Percentiles rank a stretch among this genome's conserved stretches.
These are phyloP conservation scores for Trichomonascaceae sp. DNA, from an alignment of 1,139 yeast genomes.

Conservation along the genomic window DNA sequence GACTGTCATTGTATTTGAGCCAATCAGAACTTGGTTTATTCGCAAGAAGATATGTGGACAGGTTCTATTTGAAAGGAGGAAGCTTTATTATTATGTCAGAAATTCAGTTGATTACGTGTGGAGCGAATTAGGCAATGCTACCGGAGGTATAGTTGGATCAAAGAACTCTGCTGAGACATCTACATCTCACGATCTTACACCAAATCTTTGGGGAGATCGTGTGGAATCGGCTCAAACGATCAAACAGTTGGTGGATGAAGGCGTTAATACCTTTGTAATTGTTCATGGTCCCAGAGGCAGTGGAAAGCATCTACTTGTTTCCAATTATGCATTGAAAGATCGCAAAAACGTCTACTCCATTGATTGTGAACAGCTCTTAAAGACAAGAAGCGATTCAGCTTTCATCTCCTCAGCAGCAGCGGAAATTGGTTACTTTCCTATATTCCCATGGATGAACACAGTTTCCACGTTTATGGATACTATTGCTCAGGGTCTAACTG, in stretches of 20 bases:
- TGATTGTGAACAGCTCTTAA: slow-evolving; percentile 72
- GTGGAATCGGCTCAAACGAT: slow-evolving; percentile 60
- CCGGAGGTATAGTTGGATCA: slow-evolving; percentile 8
- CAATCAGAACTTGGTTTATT: slow-evolving; percentile 78
- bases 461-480: slow-evolving; percentile 76
- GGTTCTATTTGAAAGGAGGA: slow-evolving; percentile 12
- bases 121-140: slow-evolving; percentile 2
- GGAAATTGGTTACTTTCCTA: slow-evolving; percentile 86
- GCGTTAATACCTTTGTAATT: slow-evolving; percentile 77
- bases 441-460: slow-evolving; percentile 87
- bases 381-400: slow-evolving; percentile 64
- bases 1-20: slow-evolving; percentile 86
- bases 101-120: neutral
- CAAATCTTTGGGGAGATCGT: slow-evolving; percentile 61
- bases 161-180: slow-evolving; percentile 23
- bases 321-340: slow-evolving; percentile 56
- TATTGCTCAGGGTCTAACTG: slow-evolving; percentile 84
- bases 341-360: slow-evolving; percentile 57
- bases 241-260: slow-evolving; percentile 70
- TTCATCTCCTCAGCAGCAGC: slow-evolving; percentile 63
- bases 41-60: slow-evolving; percentile 52
- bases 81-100: neutral
- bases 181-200: slow-evolving; percentile 21
- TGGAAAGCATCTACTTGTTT: slow-evolving; percentile 78
- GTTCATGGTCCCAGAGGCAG: slow-evolving; percentile 93